Evolutionary conservation across 2,329 filamentous ascomycete genomes (phyloP).

Genomic region (Aciculosporium take): DNA sequence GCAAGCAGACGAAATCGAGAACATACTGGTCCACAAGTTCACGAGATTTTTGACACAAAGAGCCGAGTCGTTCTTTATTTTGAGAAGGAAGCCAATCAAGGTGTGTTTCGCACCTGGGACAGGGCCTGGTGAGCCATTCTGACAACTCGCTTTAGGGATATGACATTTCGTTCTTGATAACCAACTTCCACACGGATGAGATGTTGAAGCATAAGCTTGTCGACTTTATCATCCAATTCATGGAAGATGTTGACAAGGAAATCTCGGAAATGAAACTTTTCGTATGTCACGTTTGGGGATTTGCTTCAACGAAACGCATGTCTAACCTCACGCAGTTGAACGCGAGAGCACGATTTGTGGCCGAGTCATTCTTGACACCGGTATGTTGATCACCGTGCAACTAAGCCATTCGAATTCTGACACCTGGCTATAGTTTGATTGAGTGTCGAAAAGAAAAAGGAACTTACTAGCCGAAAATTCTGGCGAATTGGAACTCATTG

Average conservation of each 20-base stretch:
- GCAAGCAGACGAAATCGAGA: conserved; percentile 97
- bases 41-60: conserved; percentile 91
- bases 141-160: conserved; percentile 52
- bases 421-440: conserved; percentile 19
- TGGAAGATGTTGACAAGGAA: conserved; percentile 99
- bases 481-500: neutral
- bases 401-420: conserved; percentile 1
- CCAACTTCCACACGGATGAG: conserved; percentile 95
- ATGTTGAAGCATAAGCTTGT: conserved; percentile 99
- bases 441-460: neutral
- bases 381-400: conserved; percentile 28
- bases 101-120: conserved; percentile 31
- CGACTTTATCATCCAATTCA: conserved; percentile 98
- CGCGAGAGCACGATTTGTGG: conserved; percentile 90
- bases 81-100: conserved; percentile 89
- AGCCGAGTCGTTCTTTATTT: conserved; percentile 92
- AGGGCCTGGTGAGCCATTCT: neutral
- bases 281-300: conserved; percentile 44
- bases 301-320: neutral
- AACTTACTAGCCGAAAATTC: neutral
- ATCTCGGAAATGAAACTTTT: conserved; percentile 99
- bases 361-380: conserved; percentile 94
- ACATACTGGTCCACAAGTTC: conserved; percentile 97
- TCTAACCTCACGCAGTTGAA: conserved; percentile 53
- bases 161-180: conserved; percentile 97